Conservation (phyloP, 2,329 filamentous ascomycete species). For the Scortechinia acanthostroma region DNA sequence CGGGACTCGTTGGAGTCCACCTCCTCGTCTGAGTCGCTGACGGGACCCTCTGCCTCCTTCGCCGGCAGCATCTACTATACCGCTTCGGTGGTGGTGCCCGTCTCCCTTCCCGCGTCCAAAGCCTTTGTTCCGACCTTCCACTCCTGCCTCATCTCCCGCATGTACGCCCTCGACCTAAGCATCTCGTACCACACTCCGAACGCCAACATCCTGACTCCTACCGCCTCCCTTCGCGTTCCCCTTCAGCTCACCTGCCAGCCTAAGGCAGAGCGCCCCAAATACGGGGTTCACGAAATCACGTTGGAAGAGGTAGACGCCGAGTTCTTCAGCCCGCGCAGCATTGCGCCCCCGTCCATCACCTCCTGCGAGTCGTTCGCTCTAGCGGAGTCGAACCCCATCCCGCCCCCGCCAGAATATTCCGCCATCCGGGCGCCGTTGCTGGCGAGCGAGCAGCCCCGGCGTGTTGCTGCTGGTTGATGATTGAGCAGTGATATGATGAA, state of each 20-base stretch:
- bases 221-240: neutral
- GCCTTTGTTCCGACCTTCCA: constrained; percentile 65
- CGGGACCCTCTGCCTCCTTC: no score
- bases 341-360: neutral
- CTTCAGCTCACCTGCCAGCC: neutral
- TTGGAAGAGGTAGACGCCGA: neutral
- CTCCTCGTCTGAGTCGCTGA: neutral
- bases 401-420: neutral
- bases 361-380: no score
- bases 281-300: neutral
- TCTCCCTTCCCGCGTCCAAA: constrained; percentile 52
- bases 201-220: constrained; percentile 8
- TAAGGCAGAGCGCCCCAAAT: neutral
- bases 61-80: constrained; percentile 39
- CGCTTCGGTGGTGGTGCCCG: constrained; percentile 52
- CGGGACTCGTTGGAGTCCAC: neutral
- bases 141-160: constrained; percentile 57
- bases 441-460: no score
- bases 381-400: neutral
- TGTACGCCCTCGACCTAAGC: constrained; percentile 52
- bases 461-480: no score
- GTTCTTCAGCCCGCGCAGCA: neutral
- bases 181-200: constrained; percentile 43
- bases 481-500: no score
- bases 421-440: no score